A percentile compares a stretch with the other conserved stretches of the same genome.
Conservation (phyloP, 139 green algal genomes). For the Chlorella sorokiniana region DNA sequence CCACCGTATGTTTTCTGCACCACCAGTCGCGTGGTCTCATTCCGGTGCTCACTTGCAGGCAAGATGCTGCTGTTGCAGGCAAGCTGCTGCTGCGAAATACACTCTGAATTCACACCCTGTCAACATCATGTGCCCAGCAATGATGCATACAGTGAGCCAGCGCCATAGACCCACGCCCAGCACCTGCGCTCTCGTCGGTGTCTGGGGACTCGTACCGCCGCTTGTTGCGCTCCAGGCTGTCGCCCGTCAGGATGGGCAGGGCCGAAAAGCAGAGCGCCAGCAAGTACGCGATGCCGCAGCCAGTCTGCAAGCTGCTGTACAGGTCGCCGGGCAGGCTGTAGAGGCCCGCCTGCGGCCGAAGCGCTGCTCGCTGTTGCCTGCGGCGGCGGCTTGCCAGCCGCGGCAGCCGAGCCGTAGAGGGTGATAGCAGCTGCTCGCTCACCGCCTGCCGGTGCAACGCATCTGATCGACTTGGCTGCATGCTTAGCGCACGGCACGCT, state of each 20-base stretch:
- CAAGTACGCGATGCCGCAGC: conserved; percentile 1
- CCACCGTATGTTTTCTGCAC: conserved; percentile 57
- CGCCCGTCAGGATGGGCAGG: conserved; percentile 47
- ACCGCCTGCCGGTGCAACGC: no score
- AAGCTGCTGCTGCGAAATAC: not conserved
- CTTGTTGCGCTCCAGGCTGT: conserved; percentile 40
- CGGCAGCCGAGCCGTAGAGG: not conserved
- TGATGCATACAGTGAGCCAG: not conserved
- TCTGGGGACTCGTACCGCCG: conserved; percentile 12
- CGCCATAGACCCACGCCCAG: not conserved
- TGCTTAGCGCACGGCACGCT: no score
- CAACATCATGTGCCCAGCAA: no score
- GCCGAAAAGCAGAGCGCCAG: conserved; percentile 29
- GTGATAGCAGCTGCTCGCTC: not conserved
- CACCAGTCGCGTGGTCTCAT: not conserved
- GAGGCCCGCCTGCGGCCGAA: not conserved
- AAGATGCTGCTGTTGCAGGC: not conserved
- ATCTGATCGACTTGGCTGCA: no score
- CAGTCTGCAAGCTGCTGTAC: conserved; percentile 27
- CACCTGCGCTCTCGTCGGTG: conserved; percentile 28
- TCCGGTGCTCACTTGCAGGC: not conserved
- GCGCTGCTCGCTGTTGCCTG: not conserved
- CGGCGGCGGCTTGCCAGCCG: not conserved
- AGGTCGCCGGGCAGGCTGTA: not conserved
- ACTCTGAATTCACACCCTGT: no score